Conservation (phyloP, 2,329 filamentous ascomycete species). For the Tolypocladium paradoxum region DNA sequence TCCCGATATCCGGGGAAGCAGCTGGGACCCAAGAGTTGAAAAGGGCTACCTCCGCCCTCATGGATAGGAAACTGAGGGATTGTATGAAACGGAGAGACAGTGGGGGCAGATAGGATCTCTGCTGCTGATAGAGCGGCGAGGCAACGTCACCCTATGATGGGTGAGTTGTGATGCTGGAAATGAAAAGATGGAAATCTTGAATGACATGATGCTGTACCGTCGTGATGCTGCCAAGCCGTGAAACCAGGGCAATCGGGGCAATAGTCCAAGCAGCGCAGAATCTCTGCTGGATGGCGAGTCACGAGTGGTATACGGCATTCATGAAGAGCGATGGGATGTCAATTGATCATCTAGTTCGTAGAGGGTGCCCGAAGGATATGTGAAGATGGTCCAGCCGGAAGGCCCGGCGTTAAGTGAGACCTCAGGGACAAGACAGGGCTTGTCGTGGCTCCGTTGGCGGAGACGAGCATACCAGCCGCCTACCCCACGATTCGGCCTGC, state of each 20-base stretch:
- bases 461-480: background rate
- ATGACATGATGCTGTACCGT: background rate
- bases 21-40: background rate
- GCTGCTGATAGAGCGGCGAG: background rate
- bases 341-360: background rate
- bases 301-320: background rate
- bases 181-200: background rate
- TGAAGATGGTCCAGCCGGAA: background rate
- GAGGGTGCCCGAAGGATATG: background rate
- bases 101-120: background rate
- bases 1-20: background rate
- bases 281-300: background rate
- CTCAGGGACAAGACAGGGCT: background rate
- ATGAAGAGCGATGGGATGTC: background rate
- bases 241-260: too few relatives aligned
- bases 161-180: background rate
- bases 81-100: background rate
- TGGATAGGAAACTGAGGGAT: background rate
- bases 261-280: too few relatives aligned
- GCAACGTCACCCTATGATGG: background rate
- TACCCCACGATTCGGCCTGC: slow-evolving; percentile 3
- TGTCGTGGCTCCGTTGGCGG: background rate
- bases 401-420: background rate
- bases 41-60: background rate
- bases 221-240: background rate